Base-by-base conservation (phyloP, 2,329 filamentous ascomycete species). In the Monosporascus sp. region DNA sequence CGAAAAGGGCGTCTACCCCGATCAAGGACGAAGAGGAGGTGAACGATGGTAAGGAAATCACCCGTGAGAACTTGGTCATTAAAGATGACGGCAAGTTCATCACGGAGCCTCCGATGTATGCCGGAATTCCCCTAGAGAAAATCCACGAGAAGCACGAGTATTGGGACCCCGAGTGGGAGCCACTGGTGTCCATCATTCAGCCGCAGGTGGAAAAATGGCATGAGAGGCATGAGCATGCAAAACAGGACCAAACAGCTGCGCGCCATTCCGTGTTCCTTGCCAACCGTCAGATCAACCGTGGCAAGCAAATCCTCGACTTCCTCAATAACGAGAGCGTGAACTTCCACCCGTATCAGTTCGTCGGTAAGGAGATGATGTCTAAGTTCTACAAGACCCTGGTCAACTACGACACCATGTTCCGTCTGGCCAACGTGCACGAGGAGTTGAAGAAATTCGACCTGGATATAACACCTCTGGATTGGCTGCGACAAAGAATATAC, bases 321-420 rank as follows among this genome's bases (percentile, higher is more conserved):
- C 66, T 83, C 5, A 65, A 72, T 7, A 67, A 73, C 1, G 77
- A 74, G n/a, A 69, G 74, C 0, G 77, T 74, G 15, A 69, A 75
- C 2, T 76, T 83, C 54, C 78, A 79, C 56, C 81, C 81, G 0
- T 82, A 79, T 53, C 81, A 84, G 62, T 72, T 83, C 9, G 70
- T 83, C 3, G 72, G 67, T 34, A 83, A 83, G 64, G 69, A 72
- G 20, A 80, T 73, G 60, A 76, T 81, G 51, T 74, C 69, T 15
- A 69, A 70, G 45, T 65, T 58, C 48, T 68, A 68, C 57, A 67
- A 66, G 56, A 65, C 65, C 4, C 65, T 76, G n/a, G 65, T 68
- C 20, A 77, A 77, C 39, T 83, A 83, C 58, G 80, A 83, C 57
- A 83, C 79, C 0, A 66, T 83, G 3, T 82, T 79, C 60, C 76